Percentiles rank a stretch among this genome's conserved stretches.
Evolutionary conservation across 2,329 filamentous ascomycete species (phyloP).

Genomic region (Aotearoamyces nothofagi): DNA sequence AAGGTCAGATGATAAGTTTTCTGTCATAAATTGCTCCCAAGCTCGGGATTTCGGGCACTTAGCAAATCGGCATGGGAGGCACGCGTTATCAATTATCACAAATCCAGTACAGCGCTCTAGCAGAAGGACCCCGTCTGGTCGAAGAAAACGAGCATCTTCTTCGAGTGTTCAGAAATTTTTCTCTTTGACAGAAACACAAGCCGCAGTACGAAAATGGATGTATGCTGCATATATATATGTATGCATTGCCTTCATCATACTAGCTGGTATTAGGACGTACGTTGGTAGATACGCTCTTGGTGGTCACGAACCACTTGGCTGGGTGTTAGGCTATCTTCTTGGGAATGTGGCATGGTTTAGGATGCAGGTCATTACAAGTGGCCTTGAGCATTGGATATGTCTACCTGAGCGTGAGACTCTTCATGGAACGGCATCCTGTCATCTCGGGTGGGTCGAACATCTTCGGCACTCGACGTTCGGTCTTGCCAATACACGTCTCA

Average conservation of each 20-base stretch:
- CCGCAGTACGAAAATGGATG: conserved; percentile 60
- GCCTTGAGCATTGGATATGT: conserved; percentile 61
- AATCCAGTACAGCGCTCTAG: conserved; percentile 16
- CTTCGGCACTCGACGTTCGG: conserved; percentile 52
- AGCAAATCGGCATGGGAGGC: conserved; percentile 6
- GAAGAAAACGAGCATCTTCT: conserved; percentile 49
- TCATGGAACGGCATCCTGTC: conserved; percentile 22
- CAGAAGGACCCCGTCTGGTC: conserved; percentile 40
- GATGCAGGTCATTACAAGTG: conserved; percentile 51
- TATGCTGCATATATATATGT: conserved; percentile 71
- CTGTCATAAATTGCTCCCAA: conserved; percentile 3
- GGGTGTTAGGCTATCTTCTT: conserved; percentile 81
- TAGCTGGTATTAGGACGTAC: conserved; percentile 57
- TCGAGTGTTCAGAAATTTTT: conserved; percentile 58
- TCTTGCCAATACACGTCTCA: conserved; percentile 65
- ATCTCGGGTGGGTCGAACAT: conserved; percentile 46
- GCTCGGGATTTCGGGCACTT: conserved; percentile 1
- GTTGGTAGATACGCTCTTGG: conserved; percentile 52
- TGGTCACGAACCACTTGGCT: conserved; percentile 72
- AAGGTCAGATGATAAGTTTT: conserved; percentile 5
- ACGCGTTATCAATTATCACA: not conserved
- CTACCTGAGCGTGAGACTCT: conserved; percentile 35
- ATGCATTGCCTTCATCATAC: conserved; percentile 47
- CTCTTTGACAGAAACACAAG: conserved; percentile 66
- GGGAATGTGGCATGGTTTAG: conserved; percentile 63